phyloP scores from a whole-genome alignment of 2,329 filamentous ascomycete species.

The Pseudogymnoascus pannorum region DNA sequence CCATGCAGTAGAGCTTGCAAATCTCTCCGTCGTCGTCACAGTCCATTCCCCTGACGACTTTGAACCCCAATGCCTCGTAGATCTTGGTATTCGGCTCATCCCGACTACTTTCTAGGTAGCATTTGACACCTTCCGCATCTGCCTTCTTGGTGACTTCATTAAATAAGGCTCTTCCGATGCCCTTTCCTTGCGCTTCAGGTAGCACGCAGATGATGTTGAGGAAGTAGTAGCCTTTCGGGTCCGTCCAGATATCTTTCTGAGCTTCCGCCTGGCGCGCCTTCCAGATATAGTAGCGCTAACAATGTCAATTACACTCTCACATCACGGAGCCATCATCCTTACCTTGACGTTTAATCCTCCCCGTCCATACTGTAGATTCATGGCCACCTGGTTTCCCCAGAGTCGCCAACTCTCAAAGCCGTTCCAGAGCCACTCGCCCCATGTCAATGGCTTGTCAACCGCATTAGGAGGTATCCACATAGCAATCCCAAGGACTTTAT shows the following conservation, averaged over 20 bases:
- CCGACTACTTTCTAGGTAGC: constrained; percentile 65
- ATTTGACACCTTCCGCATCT: constrained; percentile 55
- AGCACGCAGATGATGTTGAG: constrained; percentile 68
- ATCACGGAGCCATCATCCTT: constrained; percentile 15
- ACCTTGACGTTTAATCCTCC: constrained; percentile 59
- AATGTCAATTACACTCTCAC: background rate
- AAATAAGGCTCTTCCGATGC: constrained; percentile 59
- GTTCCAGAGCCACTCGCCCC: constrained; percentile 47
- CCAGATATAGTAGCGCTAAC: constrained; percentile 63
- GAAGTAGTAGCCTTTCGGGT: constrained; percentile 64
- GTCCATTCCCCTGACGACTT: constrained; percentile 55
- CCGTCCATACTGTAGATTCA: constrained; percentile 61
- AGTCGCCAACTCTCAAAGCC: constrained; percentile 51
- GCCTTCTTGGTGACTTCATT: constrained; percentile 54
- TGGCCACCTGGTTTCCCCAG: constrained; percentile 56
- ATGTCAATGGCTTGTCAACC: constrained; percentile 42
- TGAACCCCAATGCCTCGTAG: constrained; percentile 63
- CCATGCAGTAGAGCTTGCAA: constrained; percentile 46
- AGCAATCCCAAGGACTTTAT: constrained; percentile 57
- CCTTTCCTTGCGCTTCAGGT: constrained; percentile 57
- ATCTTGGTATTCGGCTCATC: constrained; percentile 62
- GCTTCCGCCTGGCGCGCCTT: constrained; percentile 57
- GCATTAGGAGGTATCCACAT: constrained; percentile 62
- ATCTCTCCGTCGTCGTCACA: constrained; percentile 55
- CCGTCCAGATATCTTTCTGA: constrained; percentile 56